Conservation (phyloP, 768 basidiomycete species). For the Pleurotus eryngii region DNA sequence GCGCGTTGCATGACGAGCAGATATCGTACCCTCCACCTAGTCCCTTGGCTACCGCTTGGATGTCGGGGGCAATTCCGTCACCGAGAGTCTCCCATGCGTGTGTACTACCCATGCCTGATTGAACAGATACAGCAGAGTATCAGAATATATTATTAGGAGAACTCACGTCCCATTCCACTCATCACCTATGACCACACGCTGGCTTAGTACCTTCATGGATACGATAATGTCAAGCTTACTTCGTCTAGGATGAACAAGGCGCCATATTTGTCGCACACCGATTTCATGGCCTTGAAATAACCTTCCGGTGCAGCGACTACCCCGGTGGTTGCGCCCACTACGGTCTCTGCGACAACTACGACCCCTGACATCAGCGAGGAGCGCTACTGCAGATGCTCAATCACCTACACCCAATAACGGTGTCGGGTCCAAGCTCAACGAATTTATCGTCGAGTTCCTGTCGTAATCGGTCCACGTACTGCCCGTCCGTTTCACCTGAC, state of each 20-base stretch:
- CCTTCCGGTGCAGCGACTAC: conserved; percentile 75
- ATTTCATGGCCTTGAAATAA: conserved; percentile 83
- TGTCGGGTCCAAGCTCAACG: conserved; percentile 75
- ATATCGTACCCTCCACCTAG: conserved; percentile 76
- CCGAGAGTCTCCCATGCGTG: conserved; percentile 87
- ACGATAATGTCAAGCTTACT: conserved; percentile 25
- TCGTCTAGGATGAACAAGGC: conserved; percentile 87
- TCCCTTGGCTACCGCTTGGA: conserved; percentile 88
- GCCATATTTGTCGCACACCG: conserved; percentile 73
- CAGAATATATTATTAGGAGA: not conserved
- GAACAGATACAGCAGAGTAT: not conserved
- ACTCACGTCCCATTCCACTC: conserved; percentile 87
- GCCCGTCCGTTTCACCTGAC: conserved; percentile 66
- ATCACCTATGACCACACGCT: conserved; percentile 46
- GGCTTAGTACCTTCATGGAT: not conserved
- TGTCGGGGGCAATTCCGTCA: conserved; percentile 74
- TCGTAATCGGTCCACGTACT: conserved; percentile 74
- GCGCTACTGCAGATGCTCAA: not conserved
- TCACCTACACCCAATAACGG: conserved; percentile 73
- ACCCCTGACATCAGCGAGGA: not conserved
- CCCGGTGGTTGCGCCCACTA: conserved; percentile 84
- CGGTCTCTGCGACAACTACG: conserved; percentile 79
- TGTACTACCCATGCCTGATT: conserved; percentile 78
- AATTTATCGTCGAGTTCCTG: conserved; percentile 87
- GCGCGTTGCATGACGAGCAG: not conserved